Base-by-base conservation (phyloP, 75 land plant genomes). In the Pinus tabuliformis region DNA sequence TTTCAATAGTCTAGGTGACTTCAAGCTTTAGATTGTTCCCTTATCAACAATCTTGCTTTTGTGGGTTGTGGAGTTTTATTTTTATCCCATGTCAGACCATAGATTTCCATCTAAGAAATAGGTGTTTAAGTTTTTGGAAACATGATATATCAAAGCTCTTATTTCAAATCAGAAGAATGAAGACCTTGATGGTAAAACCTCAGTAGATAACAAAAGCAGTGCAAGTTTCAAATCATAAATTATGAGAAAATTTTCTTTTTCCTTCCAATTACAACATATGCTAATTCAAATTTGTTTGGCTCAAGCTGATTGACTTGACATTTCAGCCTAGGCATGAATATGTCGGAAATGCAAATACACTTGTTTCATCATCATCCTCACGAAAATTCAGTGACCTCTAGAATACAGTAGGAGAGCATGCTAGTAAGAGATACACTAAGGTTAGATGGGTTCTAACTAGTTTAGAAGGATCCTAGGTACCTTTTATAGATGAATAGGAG, bases 21-120 rank as follows among this genome's bases (percentile, higher is more conserved):
- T 45, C 49, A 45, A 45, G 49, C 8, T 45, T 45, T 45, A 6
- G 5, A 45, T 45, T 6, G 49, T 45, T 45, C 8, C 49, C 7
- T 39, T 39, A 39, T 20, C 39, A 52, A 68, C 52, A 68, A 11
- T 16, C 37, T n/a, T 68, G 52, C 42, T 68, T 68, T 39, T 33
- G 49, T 68, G 52, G 71, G 22, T 70, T 74, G 42, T 86, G 76
- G 70, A 86, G 87, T 79, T 59, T 26, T 82, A 77, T 58, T 49
- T 73, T 76, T 73, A 58, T 62, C 83, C 83, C 11, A 39, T 70
- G 30, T 57, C 59, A 52, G 58, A 63, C 21, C 59, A 36, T 2
- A 70, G 65, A 72, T 85, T 81, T 42, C 21, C 65, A 59, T 81
- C 86, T 70, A 81, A 64, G 78, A 76, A 39, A 24, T 77, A 81